Evolutionary conservation across 495 filamentous ascomycete species (phyloP).

Genomic region (Monascus purpureus): DNA sequence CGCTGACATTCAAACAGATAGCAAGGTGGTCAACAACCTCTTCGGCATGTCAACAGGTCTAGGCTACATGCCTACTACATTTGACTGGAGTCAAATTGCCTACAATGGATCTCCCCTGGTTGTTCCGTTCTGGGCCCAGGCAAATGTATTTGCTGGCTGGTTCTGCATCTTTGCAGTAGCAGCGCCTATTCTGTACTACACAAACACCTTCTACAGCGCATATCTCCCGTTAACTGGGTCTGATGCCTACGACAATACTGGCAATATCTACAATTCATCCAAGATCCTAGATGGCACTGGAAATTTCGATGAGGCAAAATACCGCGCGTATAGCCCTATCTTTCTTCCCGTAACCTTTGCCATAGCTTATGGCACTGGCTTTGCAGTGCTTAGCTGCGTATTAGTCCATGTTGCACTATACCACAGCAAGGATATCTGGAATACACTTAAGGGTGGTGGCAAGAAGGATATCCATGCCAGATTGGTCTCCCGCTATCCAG

Average conservation of each 20-base stretch:
- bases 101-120: too few relatives aligned
- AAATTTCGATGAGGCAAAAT: slow-evolving; percentile 54
- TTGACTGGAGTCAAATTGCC: too few relatives aligned
- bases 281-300: slow-evolving; percentile 57
- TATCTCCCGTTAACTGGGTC: slow-evolving; percentile 25
- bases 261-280: slow-evolving; percentile 67
- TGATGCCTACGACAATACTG: slow-evolving; percentile 68
- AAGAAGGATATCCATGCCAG: too few relatives aligned
- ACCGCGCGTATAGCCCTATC: slow-evolving; percentile 65
- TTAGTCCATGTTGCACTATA: slow-evolving; percentile 47
- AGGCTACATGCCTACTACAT: slow-evolving; percentile 69
- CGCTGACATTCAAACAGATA: too few relatives aligned
- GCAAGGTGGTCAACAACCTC: slow-evolving; percentile 58
- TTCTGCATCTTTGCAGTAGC: slow-evolving; percentile 22
- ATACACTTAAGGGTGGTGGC: too few relatives aligned
- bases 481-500: too few relatives aligned
- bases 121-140: too few relatives aligned
- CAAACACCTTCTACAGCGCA: slow-evolving; percentile 23
- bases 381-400: slow-evolving; percentile 60
- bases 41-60: slow-evolving; percentile 72
- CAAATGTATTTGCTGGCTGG: too few relatives aligned
- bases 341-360: slow-evolving; percentile 73
- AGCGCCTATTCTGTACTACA: slow-evolving; percentile 22
- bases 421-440: too few relatives aligned
- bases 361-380: slow-evolving; percentile 68